These are phyloP conservation scores for Scheffersomyces insectosa DNA, from an alignment of 1,139 yeast species.

Conservation along the genomic window DNA sequence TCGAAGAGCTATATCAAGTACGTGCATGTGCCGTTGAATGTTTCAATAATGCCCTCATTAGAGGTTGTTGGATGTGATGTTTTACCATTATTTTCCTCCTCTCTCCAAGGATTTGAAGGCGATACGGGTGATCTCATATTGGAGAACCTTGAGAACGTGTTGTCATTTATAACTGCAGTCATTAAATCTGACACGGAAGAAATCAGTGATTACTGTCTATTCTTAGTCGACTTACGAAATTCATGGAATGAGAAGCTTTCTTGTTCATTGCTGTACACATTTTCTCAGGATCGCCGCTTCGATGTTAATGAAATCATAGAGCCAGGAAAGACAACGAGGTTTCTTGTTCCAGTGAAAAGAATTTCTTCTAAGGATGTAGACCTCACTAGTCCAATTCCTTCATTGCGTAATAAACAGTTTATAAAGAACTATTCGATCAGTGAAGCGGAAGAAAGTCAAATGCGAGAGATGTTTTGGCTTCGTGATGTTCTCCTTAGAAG, in stretches of 20 bases:
- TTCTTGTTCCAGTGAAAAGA: slow-evolving; percentile 69
- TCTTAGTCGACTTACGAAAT: slow-evolving; percentile 70
- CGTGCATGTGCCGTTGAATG: slow-evolving; percentile 61
- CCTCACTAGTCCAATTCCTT: slow-evolving; percentile 63
- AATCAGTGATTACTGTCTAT: slow-evolving; percentile 56
- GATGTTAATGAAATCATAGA: slow-evolving; percentile 32
- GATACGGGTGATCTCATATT: slow-evolving; percentile 20
- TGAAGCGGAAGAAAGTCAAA: slow-evolving; percentile 53
- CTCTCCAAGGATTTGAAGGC: slow-evolving; percentile 20
- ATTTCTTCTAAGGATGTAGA: slow-evolving; percentile 45
- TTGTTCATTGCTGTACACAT: slow-evolving; percentile 19
- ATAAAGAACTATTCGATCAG: slow-evolving; percentile 60
- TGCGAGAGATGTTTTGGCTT: slow-evolving; percentile 78
- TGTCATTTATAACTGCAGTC: slow-evolving; percentile 20
- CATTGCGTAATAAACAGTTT: slow-evolving; percentile 71
- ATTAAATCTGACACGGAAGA: slow-evolving; percentile 16
- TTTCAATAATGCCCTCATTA: slow-evolving; percentile 69
- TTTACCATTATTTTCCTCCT: slow-evolving; percentile 46
- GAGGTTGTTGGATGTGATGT: slow-evolving; percentile 77
- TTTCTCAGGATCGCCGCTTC: slow-evolving; percentile 16
- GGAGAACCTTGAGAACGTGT: slow-evolving; percentile 17
- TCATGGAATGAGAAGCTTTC: slow-evolving; percentile 56
- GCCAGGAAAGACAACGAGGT: slow-evolving; percentile 56
- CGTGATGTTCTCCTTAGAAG: slow-evolving; percentile 61
- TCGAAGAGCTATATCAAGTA: slow-evolving; percentile 49